phyloP scores from a whole-genome alignment of 768 basidiomycete species.

The Mycena venus region DNA sequence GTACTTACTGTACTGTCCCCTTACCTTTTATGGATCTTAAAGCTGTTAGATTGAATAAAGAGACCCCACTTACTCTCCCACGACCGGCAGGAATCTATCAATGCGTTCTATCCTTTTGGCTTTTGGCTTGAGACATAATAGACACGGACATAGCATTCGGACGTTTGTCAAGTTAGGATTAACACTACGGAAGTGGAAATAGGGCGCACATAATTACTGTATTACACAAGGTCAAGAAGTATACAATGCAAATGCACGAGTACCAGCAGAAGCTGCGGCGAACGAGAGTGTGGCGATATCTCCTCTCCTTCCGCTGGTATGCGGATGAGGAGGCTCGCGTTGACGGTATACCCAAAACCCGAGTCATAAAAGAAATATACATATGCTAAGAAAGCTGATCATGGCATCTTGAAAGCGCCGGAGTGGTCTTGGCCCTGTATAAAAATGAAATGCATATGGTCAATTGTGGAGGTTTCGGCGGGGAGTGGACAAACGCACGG shows the following conservation, averaged over 20 bases:
- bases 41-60: too few relatives aligned
- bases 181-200: too few relatives aligned
- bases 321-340: background rate
- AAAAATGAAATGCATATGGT: too few relatives aligned
- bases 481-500: background rate
- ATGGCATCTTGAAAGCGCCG: background rate
- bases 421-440: constrained; percentile 7
- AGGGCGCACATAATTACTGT: too few relatives aligned
- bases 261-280: background rate
- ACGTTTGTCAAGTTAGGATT: too few relatives aligned
- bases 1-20: too few relatives aligned
- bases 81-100: too few relatives aligned
- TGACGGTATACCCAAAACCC: background rate
- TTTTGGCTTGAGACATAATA: too few relatives aligned
- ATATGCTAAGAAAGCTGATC: background rate
- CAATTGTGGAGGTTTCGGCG: background rate
- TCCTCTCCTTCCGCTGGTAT: background rate
- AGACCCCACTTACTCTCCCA: too few relatives aligned
- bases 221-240: background rate
- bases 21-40: too few relatives aligned
- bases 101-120: too few relatives aligned
- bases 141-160: too few relatives aligned
- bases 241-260: background rate
- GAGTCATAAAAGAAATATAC: background rate
- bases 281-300: background rate